Percentiles rank a stretch among this genome's conserved stretches.
Conservation (phyloP, 495 filamentous ascomycete genomes). For the Xylaria grammica region DNA sequence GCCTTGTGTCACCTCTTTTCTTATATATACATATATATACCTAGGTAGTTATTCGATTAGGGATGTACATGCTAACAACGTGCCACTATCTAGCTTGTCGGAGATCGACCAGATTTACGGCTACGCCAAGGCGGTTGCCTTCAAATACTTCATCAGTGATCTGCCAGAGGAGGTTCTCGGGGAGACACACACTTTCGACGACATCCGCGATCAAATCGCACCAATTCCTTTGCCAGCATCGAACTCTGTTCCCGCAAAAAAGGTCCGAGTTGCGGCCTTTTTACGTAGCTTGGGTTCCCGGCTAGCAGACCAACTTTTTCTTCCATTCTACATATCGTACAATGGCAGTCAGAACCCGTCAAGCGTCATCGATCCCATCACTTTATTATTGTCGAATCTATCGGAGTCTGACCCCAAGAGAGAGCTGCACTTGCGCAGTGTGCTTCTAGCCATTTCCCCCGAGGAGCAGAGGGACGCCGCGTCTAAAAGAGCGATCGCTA, state of each 20-base stretch:
- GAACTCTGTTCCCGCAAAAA: conserved; percentile 8
- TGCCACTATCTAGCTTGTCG: not conserved
- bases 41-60: not conserved
- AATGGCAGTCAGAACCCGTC: not conserved
- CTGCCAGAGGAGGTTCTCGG: not conserved
- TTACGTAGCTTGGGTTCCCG: conserved; percentile 4
- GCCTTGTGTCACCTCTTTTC: not conserved
- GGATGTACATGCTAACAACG: not conserved
- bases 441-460: conserved; percentile 5
- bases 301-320: conserved; percentile 7
- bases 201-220: not conserved
- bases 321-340: conserved; percentile 2
- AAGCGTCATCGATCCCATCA: not conserved
- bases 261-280: conserved; percentile 10
- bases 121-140: not conserved
- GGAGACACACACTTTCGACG: not conserved
- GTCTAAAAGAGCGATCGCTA: not conserved
- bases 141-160: conserved; percentile 3
- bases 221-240: conserved; percentile 2
- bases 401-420: not conserved
- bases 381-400: conserved; percentile 6
- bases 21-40: not conserved
- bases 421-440: conserved; percentile 16
- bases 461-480: conserved; percentile 1
- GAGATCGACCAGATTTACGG: conserved; percentile 17